A percentile compares a stretch with the other conserved stretches of the same genome.
Evolutionary conservation across 2,329 filamentous ascomycete genomes (phyloP).

Genomic region (Aspergillus sojae): DNA sequence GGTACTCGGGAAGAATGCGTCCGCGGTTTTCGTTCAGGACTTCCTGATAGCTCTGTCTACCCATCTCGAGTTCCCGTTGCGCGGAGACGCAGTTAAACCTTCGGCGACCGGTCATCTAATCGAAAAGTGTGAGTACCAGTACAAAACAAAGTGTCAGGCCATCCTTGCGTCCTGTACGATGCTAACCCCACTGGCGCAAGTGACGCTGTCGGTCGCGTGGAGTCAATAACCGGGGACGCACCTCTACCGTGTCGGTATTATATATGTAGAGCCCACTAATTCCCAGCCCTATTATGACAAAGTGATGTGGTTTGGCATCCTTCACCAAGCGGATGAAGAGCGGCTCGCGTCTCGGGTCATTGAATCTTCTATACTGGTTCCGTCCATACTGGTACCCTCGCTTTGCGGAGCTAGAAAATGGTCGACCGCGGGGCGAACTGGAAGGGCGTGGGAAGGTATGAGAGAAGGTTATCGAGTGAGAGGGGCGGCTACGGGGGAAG

Average conservation of each 20-base stretch:
- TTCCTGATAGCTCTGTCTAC: constrained; percentile 50
- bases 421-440: not conserved
- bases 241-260: constrained; percentile 60
- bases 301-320: constrained; percentile 30
- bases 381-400: constrained; percentile 12
- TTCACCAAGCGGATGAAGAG: constrained; percentile 20
- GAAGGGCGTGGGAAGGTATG: not conserved
- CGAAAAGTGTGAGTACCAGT: not conserved
- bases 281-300: constrained; percentile 42
- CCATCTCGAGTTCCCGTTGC: constrained; percentile 47
- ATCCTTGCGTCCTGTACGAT: not conserved
- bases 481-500: not conserved
- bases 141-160: not conserved
- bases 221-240: constrained; percentile 21
- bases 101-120: constrained; percentile 55
- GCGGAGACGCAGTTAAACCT: constrained; percentile 61
- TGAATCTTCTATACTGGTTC: constrained; percentile 25
- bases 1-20: constrained; percentile 52
- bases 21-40: constrained; percentile 50
- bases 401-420: constrained; percentile 18
- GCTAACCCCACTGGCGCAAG: not conserved
- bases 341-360: constrained; percentile 13
- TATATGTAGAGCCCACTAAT: constrained; percentile 54
- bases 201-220: not conserved
- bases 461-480: not conserved